Conservation (phyloP, 1,284 basidiomycete genomes). For the Ceratobasidium sp. region DNA sequence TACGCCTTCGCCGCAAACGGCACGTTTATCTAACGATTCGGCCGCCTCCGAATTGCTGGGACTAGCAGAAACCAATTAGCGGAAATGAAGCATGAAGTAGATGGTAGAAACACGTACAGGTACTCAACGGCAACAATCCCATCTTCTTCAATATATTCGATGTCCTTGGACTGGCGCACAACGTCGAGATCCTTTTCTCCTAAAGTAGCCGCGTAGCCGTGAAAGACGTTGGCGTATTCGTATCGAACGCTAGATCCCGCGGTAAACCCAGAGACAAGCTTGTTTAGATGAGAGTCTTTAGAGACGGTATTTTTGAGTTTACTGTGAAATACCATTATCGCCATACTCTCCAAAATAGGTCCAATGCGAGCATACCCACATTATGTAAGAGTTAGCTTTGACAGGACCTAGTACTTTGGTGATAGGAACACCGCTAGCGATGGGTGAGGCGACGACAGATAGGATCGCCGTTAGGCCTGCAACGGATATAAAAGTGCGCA, state of each 20-base stretch:
- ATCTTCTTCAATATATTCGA: conserved; percentile 39
- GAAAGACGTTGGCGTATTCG: conserved; percentile 42
- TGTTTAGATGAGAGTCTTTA: background rate
- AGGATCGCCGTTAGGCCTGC: conserved; percentile 35
- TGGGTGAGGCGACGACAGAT: conserved; percentile 16
- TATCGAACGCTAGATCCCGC: conserved; percentile 11
- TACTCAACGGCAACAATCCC: background rate
- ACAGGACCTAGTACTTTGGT: conserved; percentile 24
- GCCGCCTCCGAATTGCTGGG: background rate
- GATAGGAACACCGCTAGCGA: background rate
- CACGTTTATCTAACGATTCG: background rate
- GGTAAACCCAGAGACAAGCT: background rate
- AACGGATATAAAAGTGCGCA: conserved; percentile 14
- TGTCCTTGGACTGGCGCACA: conserved; percentile 40
- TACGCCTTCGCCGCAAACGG: conserved; percentile 3
- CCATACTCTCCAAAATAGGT: background rate
- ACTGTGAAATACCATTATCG: background rate
- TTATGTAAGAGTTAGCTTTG: conserved; percentile 41
- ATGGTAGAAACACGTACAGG: background rate
- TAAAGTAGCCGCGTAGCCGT: conserved; percentile 46
- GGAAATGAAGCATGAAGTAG: background rate
- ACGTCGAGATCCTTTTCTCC: conserved; percentile 15
- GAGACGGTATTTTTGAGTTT: conserved; percentile 8
- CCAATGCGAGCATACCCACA: conserved; percentile 11
- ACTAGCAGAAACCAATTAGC: background rate